phyloP scores from a whole-genome alignment of 371 early-diverging fungal species.

The Lichtheimia corymbifera region DNA sequence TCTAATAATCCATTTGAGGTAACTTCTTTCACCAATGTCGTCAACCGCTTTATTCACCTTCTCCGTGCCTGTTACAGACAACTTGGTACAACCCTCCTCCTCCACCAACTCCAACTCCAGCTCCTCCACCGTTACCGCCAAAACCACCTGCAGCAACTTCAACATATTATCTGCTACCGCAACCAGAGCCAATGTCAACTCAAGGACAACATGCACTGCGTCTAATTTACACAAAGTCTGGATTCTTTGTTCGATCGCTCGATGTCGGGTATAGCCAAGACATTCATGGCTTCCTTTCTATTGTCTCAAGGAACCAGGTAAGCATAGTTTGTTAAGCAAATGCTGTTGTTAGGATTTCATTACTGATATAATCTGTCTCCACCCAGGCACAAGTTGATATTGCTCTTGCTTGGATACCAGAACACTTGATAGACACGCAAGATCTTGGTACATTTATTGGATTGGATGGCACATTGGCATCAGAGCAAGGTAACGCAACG shows the following conservation, averaged over 20 bases:
- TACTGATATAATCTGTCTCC: neutral
- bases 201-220: slow-evolving; percentile 14
- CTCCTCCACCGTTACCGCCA: neutral
- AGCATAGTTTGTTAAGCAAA: neutral
- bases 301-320: slow-evolving; percentile 14
- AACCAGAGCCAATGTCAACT: neutral
- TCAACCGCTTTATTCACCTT: too few relatives aligned
- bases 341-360: neutral
- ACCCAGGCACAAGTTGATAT: slow-evolving; percentile 14
- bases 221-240: slow-evolving; percentile 45
- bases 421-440: slow-evolving; percentile 32
- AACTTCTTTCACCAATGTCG: too few relatives aligned
- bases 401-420: slow-evolving; percentile 41
- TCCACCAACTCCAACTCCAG: neutral
- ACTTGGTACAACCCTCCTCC: neutral
- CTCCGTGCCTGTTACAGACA: too few relatives aligned
- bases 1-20: too few relatives aligned
- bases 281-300: slow-evolving; percentile 36
- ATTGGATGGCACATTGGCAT: slow-evolving; percentile 35
- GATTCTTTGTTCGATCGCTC: slow-evolving; percentile 28
- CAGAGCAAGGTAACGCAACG: slow-evolving; percentile 22
- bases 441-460: slow-evolving; percentile 28
- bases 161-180: neutral
- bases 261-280: slow-evolving; percentile 6
- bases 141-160: neutral